Percentiles rank a stretch among this genome's conserved stretches.
Evolutionary conservation across 192 early-diverging fungal genomes (phyloP).

Genomic region (Chytriomyces sp.): DNA sequence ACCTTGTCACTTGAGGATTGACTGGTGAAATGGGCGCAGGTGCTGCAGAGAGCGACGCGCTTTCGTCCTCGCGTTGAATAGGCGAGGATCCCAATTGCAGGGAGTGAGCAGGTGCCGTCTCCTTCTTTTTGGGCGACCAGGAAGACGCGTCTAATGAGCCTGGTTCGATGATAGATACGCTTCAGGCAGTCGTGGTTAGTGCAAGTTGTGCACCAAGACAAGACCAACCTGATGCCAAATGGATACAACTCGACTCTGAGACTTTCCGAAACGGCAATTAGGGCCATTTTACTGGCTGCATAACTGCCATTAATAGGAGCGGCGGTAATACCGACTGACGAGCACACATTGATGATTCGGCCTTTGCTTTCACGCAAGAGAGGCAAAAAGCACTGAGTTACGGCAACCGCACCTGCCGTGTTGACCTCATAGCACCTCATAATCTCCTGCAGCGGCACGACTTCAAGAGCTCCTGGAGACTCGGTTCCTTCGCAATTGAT

Average conservation of each 20-base stretch:
- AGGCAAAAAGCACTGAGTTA: constrained; percentile 45
- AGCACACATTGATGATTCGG: constrained; percentile 50
- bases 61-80: not conserved
- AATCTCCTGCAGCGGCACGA: constrained; percentile 31
- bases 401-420: constrained; percentile 43
- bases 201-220: too few species aligned
- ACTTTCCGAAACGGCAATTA: constrained; percentile 43
- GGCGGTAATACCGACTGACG: constrained; percentile 36
- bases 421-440: constrained; percentile 45
- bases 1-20: not conserved
- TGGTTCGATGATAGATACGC: constrained; percentile 48
- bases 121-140: constrained; percentile 1
- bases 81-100: constrained; percentile 8
- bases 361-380: constrained; percentile 37
- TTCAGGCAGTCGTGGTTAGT: too few species aligned
- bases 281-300: constrained; percentile 44
- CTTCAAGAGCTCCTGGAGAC: constrained; percentile 40
- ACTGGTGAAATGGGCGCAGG: not conserved
- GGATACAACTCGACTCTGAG: constrained; percentile 44
- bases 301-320: constrained; percentile 47
- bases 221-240: constrained; percentile 32
- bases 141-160: constrained; percentile 32
- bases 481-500: constrained; percentile 44
- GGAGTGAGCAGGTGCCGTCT: not conserved
- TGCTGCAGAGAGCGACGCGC: not conserved